These are phyloP conservation scores for Vitis riparia DNA, from an alignment of 164 flowering plant genomes.

Conservation along the genomic window DNA sequence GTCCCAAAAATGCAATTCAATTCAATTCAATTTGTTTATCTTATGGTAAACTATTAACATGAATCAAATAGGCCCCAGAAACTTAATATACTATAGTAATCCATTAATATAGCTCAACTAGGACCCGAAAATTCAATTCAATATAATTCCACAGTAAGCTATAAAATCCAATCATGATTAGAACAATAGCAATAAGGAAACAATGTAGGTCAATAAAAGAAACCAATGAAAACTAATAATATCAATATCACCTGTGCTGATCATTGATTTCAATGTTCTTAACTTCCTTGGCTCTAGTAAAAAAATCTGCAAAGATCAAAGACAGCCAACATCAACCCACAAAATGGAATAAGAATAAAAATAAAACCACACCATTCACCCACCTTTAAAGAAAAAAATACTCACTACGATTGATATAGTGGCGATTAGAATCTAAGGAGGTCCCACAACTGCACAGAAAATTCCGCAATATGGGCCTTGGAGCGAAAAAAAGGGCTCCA, in stretches of 20 bases:
- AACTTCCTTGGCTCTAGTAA: constrained; percentile 52
- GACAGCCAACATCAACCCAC: background rate
- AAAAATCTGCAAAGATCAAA: constrained; percentile 35
- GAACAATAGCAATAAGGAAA: background rate
- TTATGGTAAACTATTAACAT: no score
- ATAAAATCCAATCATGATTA: background rate
- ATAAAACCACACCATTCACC: background rate
- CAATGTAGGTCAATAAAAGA: background rate
- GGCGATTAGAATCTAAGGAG: background rate
- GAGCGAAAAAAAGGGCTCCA: no score
- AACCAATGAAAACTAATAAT: no score
- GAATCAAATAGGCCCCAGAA: no score
- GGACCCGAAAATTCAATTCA: no score
- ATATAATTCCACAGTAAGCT: no score
- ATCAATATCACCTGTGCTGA: constrained; percentile 45
- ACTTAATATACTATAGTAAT: no score
- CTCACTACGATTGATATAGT: constrained; percentile 3
- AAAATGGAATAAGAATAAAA: background rate
- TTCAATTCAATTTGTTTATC: no score
- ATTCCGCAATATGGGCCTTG: no score
- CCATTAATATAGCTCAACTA: no score
- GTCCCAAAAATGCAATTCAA: no score
- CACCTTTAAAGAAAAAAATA: background rate
- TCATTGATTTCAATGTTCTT: constrained; percentile 47
- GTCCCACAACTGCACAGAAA: no score